Conservation (phyloP, 2,329 filamentous ascomycete species). For the Paecilomyces sp. region DNA sequence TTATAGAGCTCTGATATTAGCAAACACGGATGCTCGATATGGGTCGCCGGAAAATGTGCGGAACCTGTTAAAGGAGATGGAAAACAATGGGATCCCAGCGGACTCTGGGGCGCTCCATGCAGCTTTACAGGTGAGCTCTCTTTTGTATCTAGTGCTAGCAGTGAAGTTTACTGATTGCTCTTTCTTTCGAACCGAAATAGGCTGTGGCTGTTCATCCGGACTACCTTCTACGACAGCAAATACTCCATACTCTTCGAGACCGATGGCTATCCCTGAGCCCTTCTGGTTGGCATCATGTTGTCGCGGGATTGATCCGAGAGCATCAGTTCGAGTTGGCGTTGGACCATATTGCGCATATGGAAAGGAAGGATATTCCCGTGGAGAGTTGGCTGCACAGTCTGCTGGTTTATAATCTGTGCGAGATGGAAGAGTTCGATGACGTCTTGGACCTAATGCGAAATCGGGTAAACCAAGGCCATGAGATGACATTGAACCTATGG, state of each 20-base stretch:
- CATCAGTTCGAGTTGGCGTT: slow-evolving; percentile 76
- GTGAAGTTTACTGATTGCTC: neutral
- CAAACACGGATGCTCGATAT: slow-evolving; percentile 55
- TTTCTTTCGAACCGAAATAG: slow-evolving; percentile 24
- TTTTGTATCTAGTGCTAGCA: neutral
- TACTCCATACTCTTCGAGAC: slow-evolving; percentile 59
- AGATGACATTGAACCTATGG: slow-evolving; percentile 55
- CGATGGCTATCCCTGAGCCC: slow-evolving; percentile 61
- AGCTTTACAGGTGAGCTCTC: slow-evolving; percentile 52
- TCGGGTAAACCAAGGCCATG: slow-evolving; percentile 41
- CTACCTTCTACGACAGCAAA: slow-evolving; percentile 63
- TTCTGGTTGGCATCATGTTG: slow-evolving; percentile 59
- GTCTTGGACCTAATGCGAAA: slow-evolving; percentile 61
- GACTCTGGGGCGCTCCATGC: slow-evolving; percentile 65
- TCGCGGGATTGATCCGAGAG: slow-evolving; percentile 70
- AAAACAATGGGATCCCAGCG: slow-evolving; percentile 50
- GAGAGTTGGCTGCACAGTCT: slow-evolving; percentile 72
- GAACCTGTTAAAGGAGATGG: slow-evolving; percentile 67
- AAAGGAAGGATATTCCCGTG: slow-evolving; percentile 47
- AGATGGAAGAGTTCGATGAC: slow-evolving; percentile 68
- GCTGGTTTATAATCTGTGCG: slow-evolving; percentile 65
- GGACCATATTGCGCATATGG: slow-evolving; percentile 60
- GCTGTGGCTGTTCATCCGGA: slow-evolving; percentile 78
- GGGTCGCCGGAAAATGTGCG: slow-evolving; percentile 62
- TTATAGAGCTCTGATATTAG: slow-evolving; percentile 69